Evolutionary conservation across 164 flowering plant genomes (phyloP), one percentile per base, ranked within the genome.

Genomic region (Euptelea pleiosperma): DNA sequence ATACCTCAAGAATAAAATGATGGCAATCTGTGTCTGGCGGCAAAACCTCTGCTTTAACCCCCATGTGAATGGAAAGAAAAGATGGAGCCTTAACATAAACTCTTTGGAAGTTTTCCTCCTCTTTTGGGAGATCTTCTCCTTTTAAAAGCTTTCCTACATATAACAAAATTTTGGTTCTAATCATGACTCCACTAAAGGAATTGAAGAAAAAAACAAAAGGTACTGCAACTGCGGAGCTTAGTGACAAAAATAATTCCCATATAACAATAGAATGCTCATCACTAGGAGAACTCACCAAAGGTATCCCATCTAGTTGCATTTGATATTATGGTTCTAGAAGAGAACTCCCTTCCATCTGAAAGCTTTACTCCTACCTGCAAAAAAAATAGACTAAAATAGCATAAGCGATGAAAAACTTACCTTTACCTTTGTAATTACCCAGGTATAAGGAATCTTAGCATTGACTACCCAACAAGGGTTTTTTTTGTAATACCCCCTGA

Each of bases 291-390:
- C 88, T 76, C 64, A 89, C 98, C 98, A 74, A 92, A 92, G 30
- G 98, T 89, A 59, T 93, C 97, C 98, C 98, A 93, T 86, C 98
- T 85, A 63, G 98, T 93, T 37, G 98, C 96, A 86, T 93, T 93
- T 57, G 98, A 93, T 58, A 93, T 74, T 49, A 93, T 61, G 51
- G 91, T 89, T 73, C 79, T 87, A 52, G 89, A 83, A 57, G 77
- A 93, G 63, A 81, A 77, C 65, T 84, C 80, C 58, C 85, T 89
- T 64, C 98, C 98, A 73, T 87, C 88, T 37, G 98, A 85, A 45
- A 93, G 80, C 70, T 73, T 81, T 46, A 87, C 98, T 55, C 98
- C 96, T 33, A 84, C 90, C 98, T 93, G 62, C 52, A 79, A 59
- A 50, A 69, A 24, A 11, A 37, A 69, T n/a, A 22, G 16, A 55